Percentiles rank a stretch among this genome's conserved stretches.
Evolutionary conservation across 129 eudicot species (phyloP).

Genomic region (Rutidosis leptorrhynchoides): DNA sequence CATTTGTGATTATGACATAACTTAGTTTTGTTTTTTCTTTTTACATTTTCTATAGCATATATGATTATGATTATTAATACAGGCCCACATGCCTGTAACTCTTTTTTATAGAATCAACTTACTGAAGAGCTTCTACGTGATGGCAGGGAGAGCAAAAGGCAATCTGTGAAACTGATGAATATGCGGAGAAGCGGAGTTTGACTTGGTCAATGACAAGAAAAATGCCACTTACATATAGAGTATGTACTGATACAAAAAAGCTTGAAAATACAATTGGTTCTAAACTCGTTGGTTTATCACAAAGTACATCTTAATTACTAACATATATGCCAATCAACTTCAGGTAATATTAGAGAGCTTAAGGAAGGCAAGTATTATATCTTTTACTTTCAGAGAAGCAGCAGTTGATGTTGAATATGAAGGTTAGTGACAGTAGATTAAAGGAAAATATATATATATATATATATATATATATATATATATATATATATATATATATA

Average conservation of each 20-base stretch:
- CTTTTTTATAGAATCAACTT: slow-evolving; percentile 3
- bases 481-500: too few species aligned
- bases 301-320: slow-evolving; percentile 1
- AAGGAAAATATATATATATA: background rate
- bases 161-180: slow-evolving; percentile 38
- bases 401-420: slow-evolving; percentile 68
- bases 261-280: background rate
- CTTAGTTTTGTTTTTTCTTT: background rate
- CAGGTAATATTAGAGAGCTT: slow-evolving; percentile 84
- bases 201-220: slow-evolving; percentile 76
- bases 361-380: slow-evolving; percentile 86
- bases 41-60: slow-evolving; percentile 6
- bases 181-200: slow-evolving; percentile 47
- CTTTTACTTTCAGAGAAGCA: slow-evolving; percentile 86
- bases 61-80: background rate
- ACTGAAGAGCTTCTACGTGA: slow-evolving; percentile 18
- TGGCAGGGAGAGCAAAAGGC: slow-evolving; percentile 70
- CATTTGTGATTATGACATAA: background rate
- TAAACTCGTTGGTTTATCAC: slow-evolving; percentile 8
- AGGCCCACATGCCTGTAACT: slow-evolving; percentile 8
- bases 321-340: slow-evolving; percentile 3
- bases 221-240: slow-evolving; percentile 71
- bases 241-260: slow-evolving; percentile 26
- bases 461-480: too few species aligned
- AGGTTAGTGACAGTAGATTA: slow-evolving; percentile 39